phyloP scores from a whole-genome alignment of 306 rosid species.

The Carpinus fangiana region DNA sequence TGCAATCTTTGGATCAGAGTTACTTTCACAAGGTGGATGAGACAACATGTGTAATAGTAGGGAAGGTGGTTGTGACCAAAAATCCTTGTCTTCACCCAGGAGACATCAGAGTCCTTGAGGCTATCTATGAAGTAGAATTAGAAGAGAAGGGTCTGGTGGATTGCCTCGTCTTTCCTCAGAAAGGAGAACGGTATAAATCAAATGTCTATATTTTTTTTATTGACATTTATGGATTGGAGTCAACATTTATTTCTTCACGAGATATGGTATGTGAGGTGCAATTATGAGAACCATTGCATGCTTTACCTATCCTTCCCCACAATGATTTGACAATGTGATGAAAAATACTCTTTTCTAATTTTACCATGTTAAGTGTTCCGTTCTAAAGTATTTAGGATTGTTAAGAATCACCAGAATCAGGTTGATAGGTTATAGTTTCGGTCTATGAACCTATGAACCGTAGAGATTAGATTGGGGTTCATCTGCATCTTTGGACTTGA shows the following conservation, averaged over 20 bases:
- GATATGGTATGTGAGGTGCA: neutral
- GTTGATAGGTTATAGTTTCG: neutral
- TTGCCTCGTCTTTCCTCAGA: conserved; percentile 86
- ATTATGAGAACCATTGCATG: neutral
- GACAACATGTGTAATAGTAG: conserved; percentile 52
- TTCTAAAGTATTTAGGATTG: neutral
- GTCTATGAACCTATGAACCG: neutral
- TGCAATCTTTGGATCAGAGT: conserved; percentile 47
- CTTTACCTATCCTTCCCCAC: neutral
- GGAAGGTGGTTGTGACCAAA: conserved; percentile 83
- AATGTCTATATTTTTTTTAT: conserved; percentile 17
- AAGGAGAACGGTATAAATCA: conserved; percentile 66
- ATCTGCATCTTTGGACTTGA: neutral
- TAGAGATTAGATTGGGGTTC: neutral
- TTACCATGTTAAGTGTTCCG: neutral
- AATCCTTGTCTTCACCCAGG: conserved; percentile 99
- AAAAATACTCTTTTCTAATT: neutral
- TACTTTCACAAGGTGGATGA: conserved; percentile 63
- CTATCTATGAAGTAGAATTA: conserved; percentile 58
- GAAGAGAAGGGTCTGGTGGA: conserved; percentile 73
- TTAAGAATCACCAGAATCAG: neutral
- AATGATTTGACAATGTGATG: neutral
- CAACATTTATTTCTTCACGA: neutral
- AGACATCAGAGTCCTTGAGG: conserved; percentile 87
- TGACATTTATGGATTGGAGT: conserved; percentile 13